Evolutionary conservation across 805 yeast species (phyloP), one percentile per base, ranked within the genome.

Genomic region (Metschnikowia lochheadii): DNA sequence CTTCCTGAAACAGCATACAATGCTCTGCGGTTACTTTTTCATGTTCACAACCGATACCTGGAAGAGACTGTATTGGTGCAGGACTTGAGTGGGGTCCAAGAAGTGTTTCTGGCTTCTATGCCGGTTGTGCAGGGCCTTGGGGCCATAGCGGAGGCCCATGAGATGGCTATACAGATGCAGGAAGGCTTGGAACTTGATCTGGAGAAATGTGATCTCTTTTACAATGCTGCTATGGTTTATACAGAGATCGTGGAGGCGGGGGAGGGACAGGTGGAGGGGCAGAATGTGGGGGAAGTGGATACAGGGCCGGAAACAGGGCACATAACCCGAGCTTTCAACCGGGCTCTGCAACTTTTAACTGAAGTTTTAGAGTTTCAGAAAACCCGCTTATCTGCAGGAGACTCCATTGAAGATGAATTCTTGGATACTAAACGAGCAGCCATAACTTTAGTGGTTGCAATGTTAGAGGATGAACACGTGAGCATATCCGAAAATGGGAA

Each of bases 1-100:
- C 21, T 46, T 17, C 26, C 48, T 7, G 35, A 48, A 43, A 29
- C 55, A 3, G 68, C 76, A 53, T 85, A 84, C 62, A 86, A 85
- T 63, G 67, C 80, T 2, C 73, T 81, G 17, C 63, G 92, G 50
- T 68, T 85, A 53, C 63, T 82, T 20, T 83, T 78, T 54, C 82
- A 79, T 51, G 85, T 85, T 0, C 82, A 82, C 60, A 69, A 65
- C 54, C 78, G 76, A 45, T 80, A 76, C 52, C 64, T 70, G 44
- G 76, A 76, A 46, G 83, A 81, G 11, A 50, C 51, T 13, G 52
- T 57, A 23, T 48, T 48, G 10, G 40, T 70, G 1, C 45, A 56
- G n/a, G 62, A 58, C 10, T 60, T 73, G 48, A 51, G 34, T n/a
- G 68, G 67, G 41, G 65, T 71, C 4, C 68, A 61, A 17, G 76